Evolutionary conservation across 768 basidiomycete species (phyloP).

Genomic region (Paxillus ammoniavirescens): DNA sequence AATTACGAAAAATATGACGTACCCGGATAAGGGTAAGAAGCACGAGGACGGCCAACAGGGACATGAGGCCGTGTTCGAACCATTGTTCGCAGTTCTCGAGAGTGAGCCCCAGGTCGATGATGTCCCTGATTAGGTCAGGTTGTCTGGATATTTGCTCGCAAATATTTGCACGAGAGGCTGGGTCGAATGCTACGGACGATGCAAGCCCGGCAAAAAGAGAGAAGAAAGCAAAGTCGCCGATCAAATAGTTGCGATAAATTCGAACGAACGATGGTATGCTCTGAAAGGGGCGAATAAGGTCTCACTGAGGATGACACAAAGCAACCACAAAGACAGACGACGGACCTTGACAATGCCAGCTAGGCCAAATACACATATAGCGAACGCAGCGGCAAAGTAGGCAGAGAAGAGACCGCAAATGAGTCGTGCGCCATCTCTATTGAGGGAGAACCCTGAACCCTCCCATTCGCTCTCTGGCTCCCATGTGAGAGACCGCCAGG

Average conservation of each 20-base stretch:
- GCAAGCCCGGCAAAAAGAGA: conserved; percentile 54
- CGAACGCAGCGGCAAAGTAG: conserved; percentile 65
- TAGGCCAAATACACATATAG: conserved; percentile 65
- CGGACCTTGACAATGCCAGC: conserved; percentile 67
- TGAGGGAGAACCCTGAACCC: conserved; percentile 39
- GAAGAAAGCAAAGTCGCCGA: conserved; percentile 75
- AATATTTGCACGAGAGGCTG: conserved; percentile 52
- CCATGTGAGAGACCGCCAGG: conserved; percentile 45
- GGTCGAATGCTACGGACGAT: conserved; percentile 58
- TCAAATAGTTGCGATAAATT: conserved; percentile 79
- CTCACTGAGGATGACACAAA: no score
- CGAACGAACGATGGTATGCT: conserved; percentile 63
- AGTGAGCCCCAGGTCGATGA: conserved; percentile 70
- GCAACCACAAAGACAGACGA: conserved; percentile 6
- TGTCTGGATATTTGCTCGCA: conserved; percentile 78
- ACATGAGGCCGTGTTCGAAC: conserved; percentile 66
- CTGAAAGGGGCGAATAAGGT: conserved; percentile 33
- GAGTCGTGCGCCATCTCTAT: conserved; percentile 41
- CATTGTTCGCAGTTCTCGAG: conserved; percentile 81
- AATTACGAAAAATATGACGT: conserved; percentile 27
- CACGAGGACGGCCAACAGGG: conserved; percentile 54
- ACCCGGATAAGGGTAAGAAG: conserved; percentile 67
- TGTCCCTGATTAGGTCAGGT: conserved; percentile 68
- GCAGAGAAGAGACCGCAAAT: conserved; percentile 62
- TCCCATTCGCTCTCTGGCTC: conserved; percentile 52